Percentiles rank a stretch among this genome's conserved stretches.
These are phyloP conservation scores for Huntiella bhutanensis DNA, from an alignment of 2,329 filamentous ascomycete genomes.

Conservation along the genomic window DNA sequence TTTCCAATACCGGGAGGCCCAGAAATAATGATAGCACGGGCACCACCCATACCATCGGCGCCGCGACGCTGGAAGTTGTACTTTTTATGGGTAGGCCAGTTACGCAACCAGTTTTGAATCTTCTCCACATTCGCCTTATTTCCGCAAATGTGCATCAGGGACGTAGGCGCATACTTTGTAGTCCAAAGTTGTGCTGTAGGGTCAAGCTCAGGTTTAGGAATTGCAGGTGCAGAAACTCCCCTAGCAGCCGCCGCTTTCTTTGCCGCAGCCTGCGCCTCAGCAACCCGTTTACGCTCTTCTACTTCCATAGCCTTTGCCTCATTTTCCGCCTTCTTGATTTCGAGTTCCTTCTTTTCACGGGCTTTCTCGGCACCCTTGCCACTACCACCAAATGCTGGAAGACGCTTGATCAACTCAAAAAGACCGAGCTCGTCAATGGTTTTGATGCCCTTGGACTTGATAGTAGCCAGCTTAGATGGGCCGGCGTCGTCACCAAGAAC, in stretches of 20 bases:
- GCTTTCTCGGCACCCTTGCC: slow-evolving; percentile 75
- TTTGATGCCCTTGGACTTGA: slow-evolving; percentile 59
- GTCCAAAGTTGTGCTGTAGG: slow-evolving; percentile 64
- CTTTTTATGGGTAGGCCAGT: slow-evolving; percentile 62
- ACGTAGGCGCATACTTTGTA: slow-evolving; percentile 79
- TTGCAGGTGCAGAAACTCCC: slow-evolving; percentile 21
- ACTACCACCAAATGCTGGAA: slow-evolving; percentile 74
- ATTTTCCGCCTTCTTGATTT: slow-evolving; percentile 63
- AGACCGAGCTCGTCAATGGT: slow-evolving; percentile 89
- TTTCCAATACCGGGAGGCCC: slow-evolving; percentile 94
- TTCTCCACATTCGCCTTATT: slow-evolving; percentile 84
- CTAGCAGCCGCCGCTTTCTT: slow-evolving; percentile 21
- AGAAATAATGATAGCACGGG: slow-evolving; percentile 83
- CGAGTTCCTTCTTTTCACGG: slow-evolving; percentile 65
- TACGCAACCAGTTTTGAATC: slow-evolving; percentile 69
- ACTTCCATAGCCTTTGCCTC: slow-evolving; percentile 72
- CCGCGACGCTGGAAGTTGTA: slow-evolving; percentile 68
- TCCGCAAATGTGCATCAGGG: slow-evolving; percentile 75
- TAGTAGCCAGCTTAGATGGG: slow-evolving; percentile 80
- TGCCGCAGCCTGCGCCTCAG: slow-evolving; percentile 32
- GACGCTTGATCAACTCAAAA: slow-evolving; percentile 60
- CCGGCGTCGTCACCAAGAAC: slow-evolving; percentile 82
- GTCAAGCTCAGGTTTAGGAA: slow-evolving; percentile 21
- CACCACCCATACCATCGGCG: slow-evolving; percentile 63
- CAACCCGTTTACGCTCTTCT: slow-evolving; percentile 46